phyloP scores from a whole-genome alignment of 306 rosid species.

The Cotoneaster glaucophyllus region DNA sequence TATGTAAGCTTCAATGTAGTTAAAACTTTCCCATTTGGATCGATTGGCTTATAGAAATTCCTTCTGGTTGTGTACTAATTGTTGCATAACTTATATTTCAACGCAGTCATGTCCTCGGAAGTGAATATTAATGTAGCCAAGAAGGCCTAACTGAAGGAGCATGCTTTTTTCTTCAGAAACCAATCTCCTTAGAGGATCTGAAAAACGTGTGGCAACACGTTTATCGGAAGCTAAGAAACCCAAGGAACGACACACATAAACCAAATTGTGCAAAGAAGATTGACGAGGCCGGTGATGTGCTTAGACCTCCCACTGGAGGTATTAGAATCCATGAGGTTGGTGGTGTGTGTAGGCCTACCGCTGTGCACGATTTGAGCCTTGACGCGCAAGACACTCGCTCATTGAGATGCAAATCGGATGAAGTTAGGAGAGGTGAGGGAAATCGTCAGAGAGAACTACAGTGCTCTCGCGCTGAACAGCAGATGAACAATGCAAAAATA shows the following conservation, averaged over 20 bases:
- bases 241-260: neutral
- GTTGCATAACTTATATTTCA: neutral
- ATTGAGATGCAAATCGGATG: neutral
- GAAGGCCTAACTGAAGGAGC: constrained; percentile 28
- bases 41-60: neutral
- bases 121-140: neutral
- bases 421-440: no score
- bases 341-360: neutral
- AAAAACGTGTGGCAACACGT: constrained; percentile 38
- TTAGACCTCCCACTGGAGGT: neutral
- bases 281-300: neutral
- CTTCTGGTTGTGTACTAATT: neutral
- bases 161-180: constrained; percentile 39
- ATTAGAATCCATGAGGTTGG: neutral
- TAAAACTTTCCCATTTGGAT: neutral
- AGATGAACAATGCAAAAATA: neutral
- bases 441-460: no score
- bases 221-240: constrained; percentile 4
- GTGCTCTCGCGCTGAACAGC: neutral
- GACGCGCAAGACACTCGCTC: neutral
- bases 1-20: constrained; percentile 26
- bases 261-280: neutral
- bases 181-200: constrained; percentile 30
- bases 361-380: neutral
- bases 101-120: constrained; percentile 29